phyloP scores from a whole-genome alignment of 176 grass and related monocot genomes.

The Pontederia crassipes region DNA sequence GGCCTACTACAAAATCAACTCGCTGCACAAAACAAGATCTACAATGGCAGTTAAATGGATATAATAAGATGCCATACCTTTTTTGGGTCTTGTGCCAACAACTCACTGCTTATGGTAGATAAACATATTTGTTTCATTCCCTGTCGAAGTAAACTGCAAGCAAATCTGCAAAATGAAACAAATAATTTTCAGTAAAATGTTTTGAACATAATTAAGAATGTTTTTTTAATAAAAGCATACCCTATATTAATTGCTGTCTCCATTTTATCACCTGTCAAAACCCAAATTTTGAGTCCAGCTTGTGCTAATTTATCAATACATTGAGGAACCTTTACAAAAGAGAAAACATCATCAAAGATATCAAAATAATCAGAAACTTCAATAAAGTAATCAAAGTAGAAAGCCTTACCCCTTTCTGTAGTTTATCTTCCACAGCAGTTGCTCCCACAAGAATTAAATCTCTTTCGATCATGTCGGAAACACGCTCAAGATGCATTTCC shows the following conservation, averaged over 20 bases:
- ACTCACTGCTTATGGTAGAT: constrained; percentile 47
- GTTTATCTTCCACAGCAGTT: constrained; percentile 92
- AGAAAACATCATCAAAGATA: constrained; percentile 19
- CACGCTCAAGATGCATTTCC: constrained; percentile 59
- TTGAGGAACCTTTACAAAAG: constrained; percentile 67
- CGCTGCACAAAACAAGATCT: constrained; percentile 27
- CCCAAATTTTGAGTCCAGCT: constrained; percentile 98
- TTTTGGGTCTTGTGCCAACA: constrained; percentile 63
- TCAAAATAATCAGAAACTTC: constrained; percentile 16
- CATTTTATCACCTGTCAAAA: constrained; percentile 99
- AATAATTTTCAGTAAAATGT: no score
- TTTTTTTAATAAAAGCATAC: constrained; percentile 26
- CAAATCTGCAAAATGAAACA: constrained; percentile 61
- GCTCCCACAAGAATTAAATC: constrained; percentile 92
- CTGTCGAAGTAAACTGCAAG: constrained; percentile 97
- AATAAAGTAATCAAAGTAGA: neutral
- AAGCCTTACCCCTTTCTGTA: constrained; percentile 66
- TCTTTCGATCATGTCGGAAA: constrained; percentile 84
- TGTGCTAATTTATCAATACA: constrained; percentile 95
- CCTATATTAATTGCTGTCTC: constrained; percentile 99
- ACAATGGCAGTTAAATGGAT: constrained; percentile 20
- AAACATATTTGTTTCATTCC: constrained; percentile 85
- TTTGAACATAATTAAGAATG: neutral
- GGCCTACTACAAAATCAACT: constrained; percentile 39
- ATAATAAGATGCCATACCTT: constrained; percentile 44